Percentiles rank a stretch among this genome's conserved stretches.
Evolutionary conservation across 2,329 filamentous ascomycete species (phyloP).

Genomic region (Hymenoscyphus infarciens): DNA sequence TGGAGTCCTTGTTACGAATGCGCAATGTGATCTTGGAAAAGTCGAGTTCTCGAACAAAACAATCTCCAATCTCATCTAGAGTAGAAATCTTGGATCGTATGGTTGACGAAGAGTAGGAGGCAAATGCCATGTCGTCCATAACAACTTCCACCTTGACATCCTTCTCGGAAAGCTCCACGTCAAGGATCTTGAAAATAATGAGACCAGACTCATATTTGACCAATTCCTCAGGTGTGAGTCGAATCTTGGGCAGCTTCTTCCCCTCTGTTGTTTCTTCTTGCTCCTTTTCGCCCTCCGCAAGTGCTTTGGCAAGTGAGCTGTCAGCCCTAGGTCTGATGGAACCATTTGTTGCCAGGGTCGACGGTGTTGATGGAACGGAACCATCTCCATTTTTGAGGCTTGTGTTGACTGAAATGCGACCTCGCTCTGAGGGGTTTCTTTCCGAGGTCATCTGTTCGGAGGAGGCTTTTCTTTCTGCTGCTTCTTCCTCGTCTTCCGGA

Average conservation of each 20-base stretch:
- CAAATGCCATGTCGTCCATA: slow-evolving; percentile 93
- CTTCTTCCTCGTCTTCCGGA: slow-evolving; percentile 76
- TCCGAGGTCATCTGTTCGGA: background rate
- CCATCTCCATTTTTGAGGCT: slow-evolving; percentile 18
- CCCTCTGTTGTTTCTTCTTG: slow-evolving; percentile 45
- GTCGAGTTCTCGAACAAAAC: slow-evolving; percentile 94
- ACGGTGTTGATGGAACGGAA: slow-evolving; percentile 41
- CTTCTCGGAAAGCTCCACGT: slow-evolving; percentile 75
- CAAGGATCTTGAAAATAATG: slow-evolving; percentile 89
- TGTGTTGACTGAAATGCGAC: slow-evolving; percentile 29
- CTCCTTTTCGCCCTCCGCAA: slow-evolving; percentile 34
- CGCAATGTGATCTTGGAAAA: slow-evolving; percentile 90
- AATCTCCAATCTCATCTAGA: slow-evolving; percentile 92
- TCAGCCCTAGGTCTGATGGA: slow-evolving; percentile 23
- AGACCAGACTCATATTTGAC: slow-evolving; percentile 85
- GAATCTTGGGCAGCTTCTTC: slow-evolving; percentile 69
- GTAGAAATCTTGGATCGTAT: slow-evolving; percentile 65
- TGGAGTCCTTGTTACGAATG: slow-evolving; percentile 75
- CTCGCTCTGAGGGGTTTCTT: slow-evolving; percentile 26
- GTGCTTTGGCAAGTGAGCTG: slow-evolving; percentile 26
- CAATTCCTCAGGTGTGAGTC: slow-evolving; percentile 75
- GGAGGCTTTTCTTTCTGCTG: slow-evolving; percentile 45
- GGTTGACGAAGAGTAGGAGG: slow-evolving; percentile 78
- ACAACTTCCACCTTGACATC: slow-evolving; percentile 80
- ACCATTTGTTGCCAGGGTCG: slow-evolving; percentile 41